These are phyloP conservation scores for Xerocomellus amylosporus DNA, from an alignment of 768 basidiomycete species.

Conservation along the genomic window DNA sequence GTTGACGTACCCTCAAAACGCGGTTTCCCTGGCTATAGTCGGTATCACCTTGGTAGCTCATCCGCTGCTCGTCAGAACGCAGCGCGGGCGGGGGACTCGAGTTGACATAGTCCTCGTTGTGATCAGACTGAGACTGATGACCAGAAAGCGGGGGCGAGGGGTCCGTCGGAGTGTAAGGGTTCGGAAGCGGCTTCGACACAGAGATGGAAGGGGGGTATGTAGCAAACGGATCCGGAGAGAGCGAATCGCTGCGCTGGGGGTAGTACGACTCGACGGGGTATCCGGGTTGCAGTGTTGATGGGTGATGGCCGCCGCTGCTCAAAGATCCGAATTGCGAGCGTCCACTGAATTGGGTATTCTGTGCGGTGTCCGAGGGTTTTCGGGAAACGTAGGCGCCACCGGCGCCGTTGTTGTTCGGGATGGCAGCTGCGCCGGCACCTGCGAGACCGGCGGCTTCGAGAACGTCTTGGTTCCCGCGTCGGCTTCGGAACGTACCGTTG, in stretches of 20 bases:
- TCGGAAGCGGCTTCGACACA: slow-evolving; percentile 11
- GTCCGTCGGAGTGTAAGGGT: slow-evolving; percentile 14
- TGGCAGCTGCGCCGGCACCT: slow-evolving; percentile 6
- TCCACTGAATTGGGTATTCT: slow-evolving; percentile 23
- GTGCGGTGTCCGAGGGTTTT: slow-evolving; percentile 26
- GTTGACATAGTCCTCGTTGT: slow-evolving; percentile 10
- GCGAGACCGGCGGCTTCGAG: slow-evolving; percentile 29
- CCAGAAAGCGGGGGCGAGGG: slow-evolving; percentile 14
- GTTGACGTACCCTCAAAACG: slow-evolving; percentile 27
- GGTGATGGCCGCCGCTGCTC: slow-evolving; percentile 14
- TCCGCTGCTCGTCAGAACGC: slow-evolving; percentile 20
- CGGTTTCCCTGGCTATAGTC: slow-evolving; percentile 30
- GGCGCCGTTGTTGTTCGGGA: not conserved
- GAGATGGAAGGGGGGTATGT: slow-evolving; percentile 18
- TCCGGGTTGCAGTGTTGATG: slow-evolving; percentile 22
- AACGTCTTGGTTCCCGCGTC: slow-evolving; percentile 25
- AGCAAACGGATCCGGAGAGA: slow-evolving; percentile 30
- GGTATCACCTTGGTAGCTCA: slow-evolving; percentile 31
- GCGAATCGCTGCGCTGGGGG: slow-evolving; percentile 23
- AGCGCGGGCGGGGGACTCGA: slow-evolving; percentile 2
- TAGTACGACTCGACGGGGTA: slow-evolving; percentile 25
- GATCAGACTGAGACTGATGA: slow-evolving; percentile 13
- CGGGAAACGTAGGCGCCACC: slow-evolving; percentile 17
- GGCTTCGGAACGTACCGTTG: slow-evolving; percentile 17
- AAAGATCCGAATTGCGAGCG: slow-evolving; percentile 24